Conservation (phyloP, 2,329 filamentous ascomycete genomes). For the Zasmidium citrigriseum region DNA sequence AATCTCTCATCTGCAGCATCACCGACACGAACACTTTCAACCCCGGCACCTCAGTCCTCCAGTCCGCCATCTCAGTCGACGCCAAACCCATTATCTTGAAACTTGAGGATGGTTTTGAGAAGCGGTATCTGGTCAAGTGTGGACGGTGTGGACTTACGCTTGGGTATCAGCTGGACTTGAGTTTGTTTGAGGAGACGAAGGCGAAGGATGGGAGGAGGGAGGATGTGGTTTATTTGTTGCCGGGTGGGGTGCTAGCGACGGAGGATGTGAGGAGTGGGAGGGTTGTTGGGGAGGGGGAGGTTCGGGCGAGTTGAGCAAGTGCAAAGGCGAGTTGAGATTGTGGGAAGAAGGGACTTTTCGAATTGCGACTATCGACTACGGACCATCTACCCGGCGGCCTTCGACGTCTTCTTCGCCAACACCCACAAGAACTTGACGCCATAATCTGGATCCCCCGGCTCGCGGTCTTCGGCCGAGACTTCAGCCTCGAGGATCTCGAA, state of each 20-base stretch:
- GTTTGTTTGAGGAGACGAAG: constrained; percentile 45
- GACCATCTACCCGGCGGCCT: not conserved
- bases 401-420: constrained; percentile 16
- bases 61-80: constrained; percentile 14
- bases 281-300: constrained; percentile 4
- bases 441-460: not conserved
- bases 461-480: constrained; percentile 13
- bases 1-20: constrained; percentile 60
- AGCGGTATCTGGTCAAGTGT: constrained; percentile 61
- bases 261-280: constrained; percentile 49
- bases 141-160: constrained; percentile 61
- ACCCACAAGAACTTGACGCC: constrained; percentile 21
- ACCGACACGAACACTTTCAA: constrained; percentile 17
- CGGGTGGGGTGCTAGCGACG: constrained; percentile 60
- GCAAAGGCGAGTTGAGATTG: not conserved
- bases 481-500: constrained; percentile 28
- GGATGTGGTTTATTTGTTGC: constrained; percentile 61
- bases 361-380: not conserved
- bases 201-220: constrained; percentile 37
- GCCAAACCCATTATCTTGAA: constrained; percentile 26
- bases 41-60: constrained; percentile 21
- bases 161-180: constrained; percentile 62
- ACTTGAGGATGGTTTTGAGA: constrained; percentile 65
- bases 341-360: not conserved
- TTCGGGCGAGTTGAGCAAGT: not conserved